Evolutionary conservation across 305 asterid genomes (phyloP).

Genomic region (Caryopteris hybrid): DNA sequence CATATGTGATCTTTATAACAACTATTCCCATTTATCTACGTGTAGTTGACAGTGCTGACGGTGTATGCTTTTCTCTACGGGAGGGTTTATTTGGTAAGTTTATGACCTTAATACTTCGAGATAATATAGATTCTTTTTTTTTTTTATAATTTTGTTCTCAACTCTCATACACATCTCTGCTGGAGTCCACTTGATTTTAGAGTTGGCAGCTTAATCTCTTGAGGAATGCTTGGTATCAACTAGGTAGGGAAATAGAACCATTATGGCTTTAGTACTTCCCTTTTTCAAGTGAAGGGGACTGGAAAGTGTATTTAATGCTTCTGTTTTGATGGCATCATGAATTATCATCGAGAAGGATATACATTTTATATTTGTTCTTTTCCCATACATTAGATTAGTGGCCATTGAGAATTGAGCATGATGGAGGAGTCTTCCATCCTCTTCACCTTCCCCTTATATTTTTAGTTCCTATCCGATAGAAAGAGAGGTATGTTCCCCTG

Average conservation of each 20-base stretch:
- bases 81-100: conserved; percentile 86
- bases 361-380: neutral
- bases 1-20: neutral
- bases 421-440: neutral
- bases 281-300: neutral
- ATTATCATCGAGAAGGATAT: neutral
- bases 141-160: neutral
- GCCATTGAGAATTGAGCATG: neutral
- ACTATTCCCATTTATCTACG: conserved; percentile 16
- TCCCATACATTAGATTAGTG: neutral
- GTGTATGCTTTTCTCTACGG: conserved; percentile 89
- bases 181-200: conserved; percentile 8
- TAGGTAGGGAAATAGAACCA: neutral
- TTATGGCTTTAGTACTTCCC: neutral
- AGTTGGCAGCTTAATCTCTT: conserved; percentile 1
- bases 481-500: neutral
- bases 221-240: neutral
- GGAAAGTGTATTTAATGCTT: neutral
- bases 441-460: neutral
- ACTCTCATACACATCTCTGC: conserved; percentile 10
- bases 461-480: neutral
- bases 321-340: neutral
- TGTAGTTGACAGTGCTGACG: conserved; percentile 96
- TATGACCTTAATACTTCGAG: conserved; percentile 1
- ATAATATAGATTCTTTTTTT: conserved; percentile 12